Conservation (phyloP, 176 grass and related monocot genomes). For the Triticum urartu region DNA sequence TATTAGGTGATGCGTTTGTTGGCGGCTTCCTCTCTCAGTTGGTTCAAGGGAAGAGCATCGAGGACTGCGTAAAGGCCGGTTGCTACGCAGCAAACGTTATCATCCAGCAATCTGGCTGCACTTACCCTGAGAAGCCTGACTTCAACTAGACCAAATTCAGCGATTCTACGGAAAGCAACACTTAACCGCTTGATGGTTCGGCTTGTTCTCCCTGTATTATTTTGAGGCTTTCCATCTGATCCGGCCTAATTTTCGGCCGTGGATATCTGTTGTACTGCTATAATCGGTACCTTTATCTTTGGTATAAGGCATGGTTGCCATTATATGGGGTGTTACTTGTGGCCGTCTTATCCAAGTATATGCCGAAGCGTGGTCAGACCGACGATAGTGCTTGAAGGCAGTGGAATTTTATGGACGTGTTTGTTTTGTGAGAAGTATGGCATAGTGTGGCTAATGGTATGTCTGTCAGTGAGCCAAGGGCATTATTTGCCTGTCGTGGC, state of each 20-base stretch:
- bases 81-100: constrained; percentile 91
- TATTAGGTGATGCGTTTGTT: constrained; percentile 86
- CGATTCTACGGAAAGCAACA: background rate
- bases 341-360: background rate
- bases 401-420: too few species aligned
- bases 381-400: too few species aligned
- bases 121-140: constrained; percentile 92
- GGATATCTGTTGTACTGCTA: constrained; percentile 30
- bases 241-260: constrained; percentile 31
- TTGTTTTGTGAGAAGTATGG: too few species aligned
- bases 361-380: too few species aligned
- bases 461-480: too few species aligned
- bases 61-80: constrained; percentile 65
- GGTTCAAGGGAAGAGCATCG: constrained; percentile 80
- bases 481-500: too few species aligned
- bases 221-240: constrained; percentile 36
- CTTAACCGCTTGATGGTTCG: constrained; percentile 11
- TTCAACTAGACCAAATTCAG: constrained; percentile 55
- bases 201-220: constrained; percentile 34
- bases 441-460: too few species aligned
- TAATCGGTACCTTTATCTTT: background rate
- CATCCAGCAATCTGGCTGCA: constrained; percentile 88
- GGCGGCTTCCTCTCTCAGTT: constrained; percentile 93
- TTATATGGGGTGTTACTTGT: background rate
- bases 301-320: constrained; percentile 55